phyloP scores from a whole-genome alignment of 495 filamentous ascomycete genomes.

The Physcia stellaris region DNA sequence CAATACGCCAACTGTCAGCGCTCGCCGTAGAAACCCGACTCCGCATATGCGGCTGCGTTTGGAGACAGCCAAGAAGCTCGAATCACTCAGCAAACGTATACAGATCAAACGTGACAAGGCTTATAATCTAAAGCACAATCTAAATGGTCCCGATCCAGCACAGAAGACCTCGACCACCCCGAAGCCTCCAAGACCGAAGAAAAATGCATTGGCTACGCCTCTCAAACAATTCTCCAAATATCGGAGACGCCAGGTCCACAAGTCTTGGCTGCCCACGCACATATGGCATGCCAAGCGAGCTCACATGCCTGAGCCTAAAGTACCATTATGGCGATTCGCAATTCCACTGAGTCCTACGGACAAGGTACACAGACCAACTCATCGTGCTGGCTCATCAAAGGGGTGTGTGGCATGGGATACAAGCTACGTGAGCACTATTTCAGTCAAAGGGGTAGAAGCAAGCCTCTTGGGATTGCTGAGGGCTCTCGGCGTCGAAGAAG shows the following conservation, averaged over 20 bases:
- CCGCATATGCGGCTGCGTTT: slow-evolving; percentile 62
- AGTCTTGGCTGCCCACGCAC: slow-evolving; percentile 92
- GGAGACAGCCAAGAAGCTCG: slow-evolving; percentile 65
- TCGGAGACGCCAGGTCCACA: slow-evolving; percentile 72
- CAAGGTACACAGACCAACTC: slow-evolving; percentile 79
- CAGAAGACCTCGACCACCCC: slow-evolving; percentile 23
- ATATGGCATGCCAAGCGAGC: slow-evolving; percentile 88
- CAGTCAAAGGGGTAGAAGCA: slow-evolving; percentile 51
- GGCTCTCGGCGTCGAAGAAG: slow-evolving; percentile 44
- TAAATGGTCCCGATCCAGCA: slow-evolving; percentile 17
- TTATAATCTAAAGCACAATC: slow-evolving; percentile 20
- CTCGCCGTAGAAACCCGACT: slow-evolving; percentile 55
- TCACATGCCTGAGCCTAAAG: slow-evolving; percentile 62
- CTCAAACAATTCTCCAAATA: slow-evolving; percentile 55
- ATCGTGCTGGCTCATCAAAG: slow-evolving; percentile 58
- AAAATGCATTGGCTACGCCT: slow-evolving; percentile 53
- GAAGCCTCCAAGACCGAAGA: slow-evolving; percentile 54
- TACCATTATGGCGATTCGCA: slow-evolving; percentile 80
- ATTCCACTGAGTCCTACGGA: slow-evolving; percentile 71
- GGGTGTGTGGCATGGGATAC: slow-evolving; percentile 78
- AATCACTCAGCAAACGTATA: slow-evolving; percentile 42
- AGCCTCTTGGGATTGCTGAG: slow-evolving; percentile 52
- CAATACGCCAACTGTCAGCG: slow-evolving; percentile 74
- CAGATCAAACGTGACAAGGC: slow-evolving; percentile 30
- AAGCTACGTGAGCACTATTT: slow-evolving; percentile 86